Evolutionary conservation across 2,329 filamentous ascomycete genomes (phyloP), one percentile per base, ranked within the genome.

Genomic region (Xenoacremonium recifei): DNA sequence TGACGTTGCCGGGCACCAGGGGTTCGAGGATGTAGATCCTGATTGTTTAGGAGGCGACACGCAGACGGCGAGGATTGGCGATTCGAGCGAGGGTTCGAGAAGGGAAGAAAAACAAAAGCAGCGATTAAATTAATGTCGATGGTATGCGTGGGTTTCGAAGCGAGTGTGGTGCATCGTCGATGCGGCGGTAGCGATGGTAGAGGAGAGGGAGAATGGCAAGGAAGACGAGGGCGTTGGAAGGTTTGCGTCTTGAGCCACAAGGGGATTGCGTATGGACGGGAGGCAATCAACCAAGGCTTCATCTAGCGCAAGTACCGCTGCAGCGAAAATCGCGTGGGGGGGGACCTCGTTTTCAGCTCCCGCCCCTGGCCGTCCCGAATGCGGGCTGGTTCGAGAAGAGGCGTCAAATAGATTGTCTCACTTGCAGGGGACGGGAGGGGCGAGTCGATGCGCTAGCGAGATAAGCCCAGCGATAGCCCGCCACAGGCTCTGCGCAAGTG

Each of bases 81-180:
- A 30, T 39, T 43, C 39, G 36, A 44, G 39, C 21, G 32, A 23
- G 21, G 42, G 30, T 40, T 10, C 31, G 34, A 9, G 21, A 16
- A 37, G 42, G 23, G 39, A 36, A 33, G 43, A 46, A 32, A 31
- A 37, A 35, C 17, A 18, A 19, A 20, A 16, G 31, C 15, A 13
- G 20, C 11, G 27, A 15, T 12, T 32, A 37, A 23, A 37, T 45
- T 29, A 32, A 40, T 23, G 35, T 40, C 21, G 16, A 35, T 39
- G 12, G 19, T 35, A 41, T 25, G n/a, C 39, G 21, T 39, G 37
- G 25, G 33, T 42, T 29, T 44, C 30, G 32, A 50, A 55, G 51
- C 52, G 49, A 55, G 45, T 42, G 51, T 52, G 37, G 42, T 40
- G 51, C 51, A 54, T 54, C 21, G 16, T 29, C 31, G 33, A 40